Evolutionary conservation across 2,329 filamentous ascomycete genomes (phyloP).

Genomic region (Rhinocladiella mackenziei): DNA sequence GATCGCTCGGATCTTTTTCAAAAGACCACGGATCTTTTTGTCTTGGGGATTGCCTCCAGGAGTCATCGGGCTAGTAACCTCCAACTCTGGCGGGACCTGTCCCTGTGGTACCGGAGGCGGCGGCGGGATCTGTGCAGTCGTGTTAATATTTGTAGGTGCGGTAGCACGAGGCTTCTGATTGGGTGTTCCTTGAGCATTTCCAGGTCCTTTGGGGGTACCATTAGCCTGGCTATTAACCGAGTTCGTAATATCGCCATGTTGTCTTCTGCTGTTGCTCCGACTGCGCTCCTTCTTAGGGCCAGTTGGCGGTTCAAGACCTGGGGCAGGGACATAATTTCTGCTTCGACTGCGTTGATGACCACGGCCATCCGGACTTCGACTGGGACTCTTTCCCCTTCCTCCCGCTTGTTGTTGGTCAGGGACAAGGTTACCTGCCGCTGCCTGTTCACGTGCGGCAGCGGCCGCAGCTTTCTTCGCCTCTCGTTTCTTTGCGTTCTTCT

Average conservation of each 20-base stretch:
- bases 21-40: slow-evolving; percentile 87
- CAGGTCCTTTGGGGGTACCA: slow-evolving; percentile 18
- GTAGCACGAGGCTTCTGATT: slow-evolving; percentile 17
- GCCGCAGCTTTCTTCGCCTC: slow-evolving; percentile 89
- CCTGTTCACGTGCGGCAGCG: slow-evolving; percentile 56
- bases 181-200: slow-evolving; percentile 11
- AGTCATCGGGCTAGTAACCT: slow-evolving; percentile 32
- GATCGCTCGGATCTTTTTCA: slow-evolving; percentile 97
- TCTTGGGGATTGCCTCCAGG: slow-evolving; percentile 57
- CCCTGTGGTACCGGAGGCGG: slow-evolving; percentile 32
- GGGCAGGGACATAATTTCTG: slow-evolving; percentile 33
- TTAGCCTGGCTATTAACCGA: slow-evolving; percentile 22
- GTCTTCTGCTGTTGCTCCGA: slow-evolving; percentile 31
- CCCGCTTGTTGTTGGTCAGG: slow-evolving; percentile 26
- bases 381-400: slow-evolving; percentile 27
- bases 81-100: slow-evolving; percentile 30
- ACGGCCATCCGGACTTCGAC: slow-evolving; percentile 45
- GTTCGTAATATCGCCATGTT: slow-evolving; percentile 27
- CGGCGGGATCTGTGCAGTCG: slow-evolving; percentile 30
- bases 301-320: slow-evolving; percentile 23
- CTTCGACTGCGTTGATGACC: slow-evolving; percentile 54
- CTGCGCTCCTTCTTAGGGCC: slow-evolving; percentile 28
- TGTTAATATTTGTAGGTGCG: slow-evolving; percentile 33
- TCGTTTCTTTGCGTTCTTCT: slow-evolving; percentile 99
- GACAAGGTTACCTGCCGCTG: slow-evolving; percentile 13